Evolutionary conservation across 139 green algal genomes (phyloP).

Genomic region (Picochlorum sp.): DNA sequence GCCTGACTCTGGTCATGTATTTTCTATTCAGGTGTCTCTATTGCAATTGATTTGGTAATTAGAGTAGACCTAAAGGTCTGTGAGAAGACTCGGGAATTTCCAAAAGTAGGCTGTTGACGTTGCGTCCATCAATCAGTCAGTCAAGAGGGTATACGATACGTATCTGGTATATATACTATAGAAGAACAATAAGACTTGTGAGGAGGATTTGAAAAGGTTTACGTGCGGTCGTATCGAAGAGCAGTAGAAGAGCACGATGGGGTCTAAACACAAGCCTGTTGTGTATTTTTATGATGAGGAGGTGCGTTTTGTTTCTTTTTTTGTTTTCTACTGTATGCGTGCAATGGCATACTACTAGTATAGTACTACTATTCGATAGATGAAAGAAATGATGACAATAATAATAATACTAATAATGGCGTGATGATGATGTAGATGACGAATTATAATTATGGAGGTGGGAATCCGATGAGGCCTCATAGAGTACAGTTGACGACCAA

Average conservation of each 20-base stretch:
- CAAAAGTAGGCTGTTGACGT: too few relatives aligned
- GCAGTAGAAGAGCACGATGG: constrained; percentile 13
- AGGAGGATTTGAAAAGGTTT: not conserved
- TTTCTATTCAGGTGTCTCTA: too few relatives aligned
- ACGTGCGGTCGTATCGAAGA: not conserved
- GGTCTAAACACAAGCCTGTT: constrained; percentile 35
- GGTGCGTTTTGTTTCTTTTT: constrained; percentile 33
- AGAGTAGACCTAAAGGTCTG: too few relatives aligned
- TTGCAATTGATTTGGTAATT: too few relatives aligned
- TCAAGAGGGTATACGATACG: too few relatives aligned
- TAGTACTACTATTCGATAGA: too few relatives aligned
- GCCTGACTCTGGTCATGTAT: too few relatives aligned
- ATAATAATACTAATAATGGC: not conserved
- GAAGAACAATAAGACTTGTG: not conserved
- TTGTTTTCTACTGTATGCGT: not conserved
- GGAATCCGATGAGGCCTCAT: constrained; percentile 92
- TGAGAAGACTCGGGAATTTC: too few relatives aligned
- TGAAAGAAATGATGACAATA: not conserved
- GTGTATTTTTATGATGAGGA: constrained; percentile 95
- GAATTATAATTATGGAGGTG: constrained; percentile 54
- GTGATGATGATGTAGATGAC: constrained; percentile 17
- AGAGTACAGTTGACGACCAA: constrained; percentile 87
- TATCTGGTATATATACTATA: too few relatives aligned
- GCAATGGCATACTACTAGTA: too few relatives aligned
- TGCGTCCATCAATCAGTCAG: too few relatives aligned